Conservation (phyloP, 495 filamentous ascomycete species). For the Daldinia caldariorum region DNA sequence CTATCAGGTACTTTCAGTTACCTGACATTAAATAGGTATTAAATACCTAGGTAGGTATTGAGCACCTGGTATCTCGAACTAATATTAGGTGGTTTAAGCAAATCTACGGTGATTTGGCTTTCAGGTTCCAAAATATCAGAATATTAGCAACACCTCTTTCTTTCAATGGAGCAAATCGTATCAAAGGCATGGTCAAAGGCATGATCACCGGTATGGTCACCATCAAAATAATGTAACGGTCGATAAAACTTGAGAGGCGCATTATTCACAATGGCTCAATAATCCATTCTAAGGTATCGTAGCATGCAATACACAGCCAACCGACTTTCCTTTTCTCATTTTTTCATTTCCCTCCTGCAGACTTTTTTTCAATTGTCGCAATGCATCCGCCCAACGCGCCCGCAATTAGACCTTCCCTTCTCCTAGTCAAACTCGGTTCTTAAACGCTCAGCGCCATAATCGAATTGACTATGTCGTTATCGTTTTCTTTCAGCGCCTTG, state of each 20-base stretch:
- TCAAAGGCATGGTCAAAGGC: background rate
- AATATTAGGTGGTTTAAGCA: too few species aligned
- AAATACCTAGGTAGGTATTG: too few species aligned
- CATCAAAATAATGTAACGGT: background rate
- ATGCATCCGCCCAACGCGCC: slow-evolving; percentile 30
- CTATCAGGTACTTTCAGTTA: too few species aligned
- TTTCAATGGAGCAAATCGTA: background rate
- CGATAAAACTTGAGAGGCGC: background rate
- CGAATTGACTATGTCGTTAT: slow-evolving; percentile 99
- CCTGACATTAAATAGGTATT: too few species aligned
- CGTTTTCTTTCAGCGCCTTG: slow-evolving; percentile 98
- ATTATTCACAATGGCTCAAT: slow-evolving; percentile 28
- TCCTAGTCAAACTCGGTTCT: slow-evolving; percentile 30
- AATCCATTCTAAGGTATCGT: slow-evolving; percentile 43
- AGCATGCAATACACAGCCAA: slow-evolving; percentile 36
- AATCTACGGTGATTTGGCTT: background rate
- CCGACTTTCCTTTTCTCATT: slow-evolving; percentile 27
- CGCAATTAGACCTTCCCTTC: background rate
- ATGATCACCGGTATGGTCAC: background rate
- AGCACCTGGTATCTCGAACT: too few species aligned
- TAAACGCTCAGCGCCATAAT: slow-evolving; percentile 99
- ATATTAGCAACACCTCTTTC: background rate
- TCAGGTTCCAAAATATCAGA: too few species aligned
- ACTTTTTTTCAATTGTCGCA: slow-evolving; percentile 43
- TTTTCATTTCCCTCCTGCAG: slow-evolving; percentile 13